Base-by-base conservation (phyloP, 2,329 filamentous ascomycete genomes). In the Akanthomyces dipterigenus region DNA sequence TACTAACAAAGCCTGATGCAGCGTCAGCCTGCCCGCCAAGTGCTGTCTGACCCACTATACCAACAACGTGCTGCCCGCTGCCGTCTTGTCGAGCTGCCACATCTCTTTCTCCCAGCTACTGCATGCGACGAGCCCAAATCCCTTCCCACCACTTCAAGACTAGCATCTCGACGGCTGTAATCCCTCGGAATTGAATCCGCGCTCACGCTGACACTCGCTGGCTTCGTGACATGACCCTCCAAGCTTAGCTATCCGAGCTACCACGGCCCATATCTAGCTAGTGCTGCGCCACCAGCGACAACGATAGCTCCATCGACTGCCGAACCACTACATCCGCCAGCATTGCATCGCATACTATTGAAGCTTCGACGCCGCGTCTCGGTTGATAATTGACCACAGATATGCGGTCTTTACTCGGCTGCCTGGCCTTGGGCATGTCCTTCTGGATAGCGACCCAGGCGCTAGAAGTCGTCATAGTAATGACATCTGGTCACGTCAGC, bases 401-500 rank as follows among this genome's bases (percentile, higher is more conserved):
- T 57, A 87, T 87, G 84, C 83, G 79, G 77, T 76, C 77, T 67
- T 81, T 81, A 74, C 67, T 78, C 66, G 79, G 78, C 68, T 72
- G 78, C 61, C 71, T 84, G 65, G 69, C 79, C 64, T 71, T 87
- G 75, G 80, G 78, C 69, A 70, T 84, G 77, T 83, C 80, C 70
- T 66, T 80, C 58, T 78, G 80, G 78, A 46, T 49, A 38, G 78
- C 81, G 62, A 80, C 76, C 65, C 73, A 75, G 63, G 85, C 83
- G 28, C 73, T 87, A 68, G 85, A 88, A 70, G 77, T 86, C 64
- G 73, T 75, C 67, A 76, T 88, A 72, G 84, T 87, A 75, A 54
- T 51, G 78, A 34, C 31, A 16, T 26, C 40, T n/a, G 3, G 11
- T 20, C 31, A 42, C n/a, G 22, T 22, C 7, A 28, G 26, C 55